phyloP scores from a whole-genome alignment of 257 asterid genomes.

The Capsicum chinense region DNA sequence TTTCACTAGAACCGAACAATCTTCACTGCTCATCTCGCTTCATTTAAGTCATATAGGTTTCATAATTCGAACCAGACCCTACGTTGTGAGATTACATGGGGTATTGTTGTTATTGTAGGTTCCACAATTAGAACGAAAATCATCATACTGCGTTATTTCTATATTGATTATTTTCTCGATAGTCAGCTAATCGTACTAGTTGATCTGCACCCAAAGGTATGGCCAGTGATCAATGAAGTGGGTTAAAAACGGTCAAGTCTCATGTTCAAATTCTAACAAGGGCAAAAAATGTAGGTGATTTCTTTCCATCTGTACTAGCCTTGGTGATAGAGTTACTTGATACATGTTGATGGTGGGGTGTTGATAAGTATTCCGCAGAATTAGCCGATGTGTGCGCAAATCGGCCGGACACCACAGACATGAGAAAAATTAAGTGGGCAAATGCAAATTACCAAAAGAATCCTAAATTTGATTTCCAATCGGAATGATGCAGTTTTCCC shows the following conservation, averaged over 20 bases:
- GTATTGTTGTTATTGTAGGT: neutral
- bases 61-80: neutral
- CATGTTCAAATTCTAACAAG: too few relatives aligned
- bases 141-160: neutral
- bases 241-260: neutral
- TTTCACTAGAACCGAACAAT: too few relatives aligned
- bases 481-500: neutral
- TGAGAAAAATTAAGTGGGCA: too few relatives aligned
- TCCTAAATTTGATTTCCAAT: neutral
- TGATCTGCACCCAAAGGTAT: too few relatives aligned
- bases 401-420: too few relatives aligned
- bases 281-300: too few relatives aligned
- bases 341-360: too few relatives aligned
- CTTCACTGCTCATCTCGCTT: neutral
- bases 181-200: neutral
- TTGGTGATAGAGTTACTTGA: too few relatives aligned
- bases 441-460: neutral
- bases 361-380: too few relatives aligned
- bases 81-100: too few relatives aligned
- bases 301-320: too few relatives aligned
- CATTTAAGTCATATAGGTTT: neutral
- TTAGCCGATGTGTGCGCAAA: too few relatives aligned
- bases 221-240: neutral
- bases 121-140: neutral
- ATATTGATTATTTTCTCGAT: neutral